Evolutionary conservation across 2,329 filamentous ascomycete species (phyloP), one percentile per base, ranked within the genome.

Genomic region (Verticillium isaacii): DNA sequence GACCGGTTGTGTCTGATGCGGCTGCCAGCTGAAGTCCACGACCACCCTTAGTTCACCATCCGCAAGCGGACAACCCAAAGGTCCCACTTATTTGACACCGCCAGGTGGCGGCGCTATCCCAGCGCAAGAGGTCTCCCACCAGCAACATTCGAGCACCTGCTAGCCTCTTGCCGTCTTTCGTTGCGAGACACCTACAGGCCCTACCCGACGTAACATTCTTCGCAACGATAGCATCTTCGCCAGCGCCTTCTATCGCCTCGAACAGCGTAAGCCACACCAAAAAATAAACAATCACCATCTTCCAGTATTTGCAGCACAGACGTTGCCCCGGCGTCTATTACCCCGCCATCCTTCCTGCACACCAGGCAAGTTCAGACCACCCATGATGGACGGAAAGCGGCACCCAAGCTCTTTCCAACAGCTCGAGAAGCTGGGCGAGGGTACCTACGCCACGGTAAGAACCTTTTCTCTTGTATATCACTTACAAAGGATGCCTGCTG

Each of bases 331-430:
- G 19, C 3, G 19, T 19, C 45, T 29, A 23, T 52, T 3, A 52
- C 45, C 45, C 45, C 45, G 19, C 45, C 45, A 52, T 23, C 45
- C 45, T 36, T 9, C 19, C 29, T 29, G 19, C 45, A 52, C n/a
- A 52, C 19, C 9, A 23, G 19, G 19, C 19, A 52, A n/a, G 3
- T 25, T 52, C 19, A 19, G 37, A 19, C n/a, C 19, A 11, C n/a
- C 23, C 69, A 75, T 64, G 64, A 98, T 98, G 94, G 94, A 97
- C 78, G 91, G 91, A 73, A 91, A 96, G 76, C 84, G 91, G 72
- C 92, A 97, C 72, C 93, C 94, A 61, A 96, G 91, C 80, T 98
- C 94, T 65, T 99, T 99, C 83, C 94, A 98, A 85, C 95, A 98
- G 87, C 86, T 98, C 75, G 95, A 99, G 79, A 99, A 94, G 90